Percentiles rank a stretch among this genome's conserved stretches.
These are phyloP conservation scores for Nidularia sp. DNA, from an alignment of 768 basidiomycete species.

Conservation along the genomic window DNA sequence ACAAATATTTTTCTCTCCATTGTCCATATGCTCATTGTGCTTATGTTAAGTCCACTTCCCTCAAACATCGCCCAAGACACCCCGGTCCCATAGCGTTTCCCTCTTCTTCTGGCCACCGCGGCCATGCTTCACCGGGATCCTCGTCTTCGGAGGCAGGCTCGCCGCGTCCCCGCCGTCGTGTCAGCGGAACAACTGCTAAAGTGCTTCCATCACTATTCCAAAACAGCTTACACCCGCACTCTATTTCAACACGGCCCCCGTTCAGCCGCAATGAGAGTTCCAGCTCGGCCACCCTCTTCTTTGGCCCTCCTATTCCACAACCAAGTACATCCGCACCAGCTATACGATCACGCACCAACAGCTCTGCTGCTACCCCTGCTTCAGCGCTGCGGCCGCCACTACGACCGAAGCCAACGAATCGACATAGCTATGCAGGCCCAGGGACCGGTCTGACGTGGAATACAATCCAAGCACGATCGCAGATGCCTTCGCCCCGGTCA, in stretches of 20 bases:
- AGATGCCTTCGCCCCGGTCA: slow-evolving; percentile 45
- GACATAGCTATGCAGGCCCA: slow-evolving; percentile 66
- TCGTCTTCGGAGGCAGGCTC: slow-evolving; percentile 50
- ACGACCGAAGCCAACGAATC: slow-evolving; percentile 33
- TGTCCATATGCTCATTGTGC: neutral
- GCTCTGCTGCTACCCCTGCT: slow-evolving; percentile 12
- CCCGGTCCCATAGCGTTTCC: slow-evolving; percentile 36
- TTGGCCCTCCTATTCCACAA: slow-evolving; percentile 52
- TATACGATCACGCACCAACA: slow-evolving; percentile 25
- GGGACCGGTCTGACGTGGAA: slow-evolving; percentile 32
- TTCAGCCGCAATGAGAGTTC: slow-evolving; percentile 54
- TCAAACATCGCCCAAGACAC: slow-evolving; percentile 17
- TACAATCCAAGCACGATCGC: slow-evolving; percentile 31
- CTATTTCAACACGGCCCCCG: slow-evolving; percentile 26
- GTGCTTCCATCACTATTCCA: neutral
- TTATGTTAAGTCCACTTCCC: neutral
- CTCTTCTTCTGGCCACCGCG: slow-evolving; percentile 34
- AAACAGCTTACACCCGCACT: neutral
- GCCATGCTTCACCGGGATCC: slow-evolving; percentile 28
- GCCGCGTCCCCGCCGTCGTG: slow-evolving; percentile 50
- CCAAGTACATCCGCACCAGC: slow-evolving; percentile 13
- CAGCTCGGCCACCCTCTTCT: slow-evolving; percentile 61
- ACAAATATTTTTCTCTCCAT: too few species aligned
- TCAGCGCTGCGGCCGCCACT: slow-evolving; percentile 9
- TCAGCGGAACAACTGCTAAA: slow-evolving; percentile 25